Evolutionary conservation across 108 stramenopile genomes (phyloP).

Genomic region (Conticribra weissflogii): DNA sequence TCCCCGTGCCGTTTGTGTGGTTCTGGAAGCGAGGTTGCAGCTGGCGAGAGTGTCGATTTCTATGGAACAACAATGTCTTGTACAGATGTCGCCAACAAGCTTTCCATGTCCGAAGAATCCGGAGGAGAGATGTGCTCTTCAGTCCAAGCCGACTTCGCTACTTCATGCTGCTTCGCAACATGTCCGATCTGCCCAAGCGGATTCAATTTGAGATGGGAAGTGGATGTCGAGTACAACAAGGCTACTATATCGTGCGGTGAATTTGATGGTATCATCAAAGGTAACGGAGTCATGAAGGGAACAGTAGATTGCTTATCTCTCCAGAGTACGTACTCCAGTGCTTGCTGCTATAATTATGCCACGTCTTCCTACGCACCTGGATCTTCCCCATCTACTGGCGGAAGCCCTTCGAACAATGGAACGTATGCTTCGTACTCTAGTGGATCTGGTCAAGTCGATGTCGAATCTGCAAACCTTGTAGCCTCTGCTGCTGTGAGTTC

Average conservation of each 20-base stretch:
- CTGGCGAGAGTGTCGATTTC: slow-evolving; percentile 31
- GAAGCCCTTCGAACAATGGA: background rate
- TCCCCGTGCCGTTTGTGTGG: slow-evolving; percentile 43
- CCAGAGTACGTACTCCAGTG: slow-evolving; percentile 43
- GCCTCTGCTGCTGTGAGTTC: too few relatives aligned
- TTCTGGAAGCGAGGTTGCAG: slow-evolving; percentile 24
- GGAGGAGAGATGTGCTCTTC: slow-evolving; percentile 35
- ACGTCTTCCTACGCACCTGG: slow-evolving; percentile 26
- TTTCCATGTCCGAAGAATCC: slow-evolving; percentile 44
- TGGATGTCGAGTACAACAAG: slow-evolving; percentile 46
- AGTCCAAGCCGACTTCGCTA: slow-evolving; percentile 21
- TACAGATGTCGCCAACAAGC: slow-evolving; percentile 39
- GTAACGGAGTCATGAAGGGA: slow-evolving; percentile 28
- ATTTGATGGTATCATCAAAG: slow-evolving; percentile 40
- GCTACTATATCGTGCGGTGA: slow-evolving; percentile 42
- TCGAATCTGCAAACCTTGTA: too few relatives aligned
- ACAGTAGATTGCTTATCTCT: slow-evolving; percentile 36
- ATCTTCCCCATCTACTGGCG: background rate
- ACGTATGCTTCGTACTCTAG: background rate
- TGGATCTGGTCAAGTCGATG: too few relatives aligned
- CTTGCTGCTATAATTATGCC: slow-evolving; percentile 53
- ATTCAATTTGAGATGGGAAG: slow-evolving; percentile 49
- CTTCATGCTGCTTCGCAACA: slow-evolving; percentile 36
- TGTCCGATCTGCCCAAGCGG: slow-evolving; percentile 48
- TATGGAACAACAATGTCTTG: slow-evolving; percentile 38